Percentiles rank a stretch among this genome's conserved stretches.
Conservation (phyloP, 192 early-diverging fungal species). For the Backusella tuberculispora region DNA sequence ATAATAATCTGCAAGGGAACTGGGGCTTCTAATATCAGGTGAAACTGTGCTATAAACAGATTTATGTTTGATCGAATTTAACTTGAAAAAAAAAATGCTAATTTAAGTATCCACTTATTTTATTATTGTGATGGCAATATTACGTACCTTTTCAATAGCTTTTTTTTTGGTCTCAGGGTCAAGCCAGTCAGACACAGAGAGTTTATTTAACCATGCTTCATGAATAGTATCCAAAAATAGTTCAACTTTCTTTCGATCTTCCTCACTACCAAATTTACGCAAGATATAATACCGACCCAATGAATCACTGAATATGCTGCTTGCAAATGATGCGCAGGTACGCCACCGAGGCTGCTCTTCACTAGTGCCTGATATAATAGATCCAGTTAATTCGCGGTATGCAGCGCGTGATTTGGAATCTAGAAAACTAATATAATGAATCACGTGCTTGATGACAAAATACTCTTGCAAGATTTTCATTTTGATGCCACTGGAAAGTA, state of each 20-base stretch:
- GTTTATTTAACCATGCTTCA: slow-evolving; percentile 35
- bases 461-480: slow-evolving; percentile 30
- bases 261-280: slow-evolving; percentile 47
- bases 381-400: not conserved
- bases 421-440: not conserved
- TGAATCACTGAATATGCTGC: slow-evolving; percentile 10
- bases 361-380: slow-evolving; percentile 21
- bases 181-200: slow-evolving; percentile 48
- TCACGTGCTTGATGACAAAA: slow-evolving; percentile 36
- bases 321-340: slow-evolving; percentile 34
- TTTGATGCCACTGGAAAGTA: slow-evolving; percentile 25
- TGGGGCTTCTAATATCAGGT: slow-evolving; percentile 51
- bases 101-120: slow-evolving; percentile 10
- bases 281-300: slow-evolving; percentile 49
- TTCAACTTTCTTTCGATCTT: slow-evolving; percentile 44
- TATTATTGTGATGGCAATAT: not conserved
- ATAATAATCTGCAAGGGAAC: slow-evolving; percentile 54
- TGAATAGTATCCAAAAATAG: slow-evolving; percentile 45
- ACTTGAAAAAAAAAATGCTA: not conserved
- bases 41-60: slow-evolving; percentile 67
- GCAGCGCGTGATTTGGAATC: not conserved
- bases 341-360: slow-evolving; percentile 42
- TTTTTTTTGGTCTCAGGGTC: slow-evolving; percentile 42
- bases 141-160: slow-evolving; percentile 43
- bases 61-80: slow-evolving; percentile 57